Conservation (phyloP, 441 rosid species). For the Gossypium lobatum region DNA sequence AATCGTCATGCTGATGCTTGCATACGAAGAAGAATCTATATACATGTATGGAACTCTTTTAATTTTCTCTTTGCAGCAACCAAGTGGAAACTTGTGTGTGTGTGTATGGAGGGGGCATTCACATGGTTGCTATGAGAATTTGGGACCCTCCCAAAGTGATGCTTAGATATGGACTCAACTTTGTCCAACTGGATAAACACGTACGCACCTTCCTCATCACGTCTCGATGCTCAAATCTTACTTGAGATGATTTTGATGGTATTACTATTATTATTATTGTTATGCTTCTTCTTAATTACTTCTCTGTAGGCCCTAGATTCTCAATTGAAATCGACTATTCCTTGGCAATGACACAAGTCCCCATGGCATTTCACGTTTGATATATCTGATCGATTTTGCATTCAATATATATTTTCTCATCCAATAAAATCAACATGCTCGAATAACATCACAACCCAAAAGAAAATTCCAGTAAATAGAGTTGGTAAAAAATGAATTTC, state of each 20-base stretch:
- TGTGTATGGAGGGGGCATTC: constrained; percentile 9
- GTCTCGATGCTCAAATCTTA: neutral
- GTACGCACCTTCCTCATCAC: neutral
- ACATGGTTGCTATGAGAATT: constrained; percentile 22
- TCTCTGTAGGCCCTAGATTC: constrained; percentile 8
- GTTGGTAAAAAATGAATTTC: too few species aligned
- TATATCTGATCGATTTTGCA: neutral
- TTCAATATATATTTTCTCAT: neutral
- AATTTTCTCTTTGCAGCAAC: neutral
- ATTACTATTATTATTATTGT: neutral
- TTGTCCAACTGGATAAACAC: constrained; percentile 3
- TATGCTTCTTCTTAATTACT: neutral
- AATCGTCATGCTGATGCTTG: constrained; percentile 38
- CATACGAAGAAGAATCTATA: constrained; percentile 6
- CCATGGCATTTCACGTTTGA: neutral
- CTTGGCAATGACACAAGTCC: neutral
- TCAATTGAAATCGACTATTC: constrained; percentile 5
- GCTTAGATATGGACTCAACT: constrained; percentile 9
- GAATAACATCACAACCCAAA: too few species aligned
- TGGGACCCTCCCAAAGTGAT: constrained; percentile 27
- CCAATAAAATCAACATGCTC: neutral
- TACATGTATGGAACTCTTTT: constrained; percentile 3
- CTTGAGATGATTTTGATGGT: neutral
- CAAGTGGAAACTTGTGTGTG: constrained; percentile 5
- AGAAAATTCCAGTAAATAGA: too few species aligned